phyloP scores from a whole-genome alignment of 768 basidiomycete species.

The Chalciporus piperatus region DNA sequence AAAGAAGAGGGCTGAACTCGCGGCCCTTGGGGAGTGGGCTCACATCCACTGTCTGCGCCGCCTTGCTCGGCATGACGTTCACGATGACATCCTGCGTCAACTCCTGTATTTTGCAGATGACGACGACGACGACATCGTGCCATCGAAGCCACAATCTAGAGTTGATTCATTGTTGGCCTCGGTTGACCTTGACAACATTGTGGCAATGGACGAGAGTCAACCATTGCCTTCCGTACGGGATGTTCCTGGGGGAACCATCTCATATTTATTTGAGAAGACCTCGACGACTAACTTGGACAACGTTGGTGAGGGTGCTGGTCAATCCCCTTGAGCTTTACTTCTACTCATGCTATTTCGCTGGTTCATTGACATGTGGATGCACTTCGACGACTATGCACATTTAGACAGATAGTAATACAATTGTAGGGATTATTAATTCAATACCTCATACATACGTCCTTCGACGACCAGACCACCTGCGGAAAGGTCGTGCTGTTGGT shows the following conservation, averaged over 20 bases:
- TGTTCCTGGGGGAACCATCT: slow-evolving; percentile 64
- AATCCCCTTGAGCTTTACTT: slow-evolving; percentile 4
- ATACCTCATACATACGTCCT: slow-evolving; percentile 6
- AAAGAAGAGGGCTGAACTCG: slow-evolving; percentile 67
- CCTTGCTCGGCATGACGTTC: slow-evolving; percentile 46
- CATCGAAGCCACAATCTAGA: slow-evolving; percentile 23
- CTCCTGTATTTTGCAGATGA: slow-evolving; percentile 33
- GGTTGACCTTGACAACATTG: slow-evolving; percentile 49
- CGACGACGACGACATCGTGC: slow-evolving; percentile 11
- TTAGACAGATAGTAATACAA: slow-evolving; percentile 5
- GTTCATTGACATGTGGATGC: background rate
- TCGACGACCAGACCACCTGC: slow-evolving; percentile 10
- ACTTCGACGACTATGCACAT: background rate
- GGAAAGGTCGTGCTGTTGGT: slow-evolving; percentile 3
- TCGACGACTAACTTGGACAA: slow-evolving; percentile 23
- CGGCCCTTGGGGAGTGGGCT: slow-evolving; percentile 77
- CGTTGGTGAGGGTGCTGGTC: background rate
- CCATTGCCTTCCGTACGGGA: slow-evolving; percentile 42
- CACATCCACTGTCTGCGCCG: slow-evolving; percentile 72
- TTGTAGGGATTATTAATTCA: slow-evolving; percentile 4
- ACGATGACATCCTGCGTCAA: slow-evolving; percentile 62
- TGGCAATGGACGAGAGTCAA: slow-evolving; percentile 32
- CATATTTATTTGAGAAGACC: slow-evolving; percentile 72
- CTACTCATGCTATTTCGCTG: background rate
- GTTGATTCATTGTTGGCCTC: slow-evolving; percentile 36